phyloP scores from a whole-genome alignment of 1,284 basidiomycete genomes.

The Irpex sp. region DNA sequence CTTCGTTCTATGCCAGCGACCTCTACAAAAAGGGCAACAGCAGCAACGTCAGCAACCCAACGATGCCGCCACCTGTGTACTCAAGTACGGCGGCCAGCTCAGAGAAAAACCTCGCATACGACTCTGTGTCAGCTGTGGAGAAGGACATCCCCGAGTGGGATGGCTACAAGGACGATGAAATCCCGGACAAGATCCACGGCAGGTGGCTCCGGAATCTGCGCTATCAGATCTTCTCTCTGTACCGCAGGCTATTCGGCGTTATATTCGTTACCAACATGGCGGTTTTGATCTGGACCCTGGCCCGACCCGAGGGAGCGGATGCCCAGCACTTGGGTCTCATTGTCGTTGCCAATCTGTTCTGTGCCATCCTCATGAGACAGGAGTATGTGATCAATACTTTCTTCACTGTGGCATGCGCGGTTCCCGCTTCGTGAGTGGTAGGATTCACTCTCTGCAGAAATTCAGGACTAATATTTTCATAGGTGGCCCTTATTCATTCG shows the following conservation, averaged over 20 bases:
- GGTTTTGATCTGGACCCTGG: slow-evolving; percentile 44
- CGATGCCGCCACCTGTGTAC: slow-evolving; percentile 18
- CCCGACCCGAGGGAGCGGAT: slow-evolving; percentile 34
- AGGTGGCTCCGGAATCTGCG: slow-evolving; percentile 47
- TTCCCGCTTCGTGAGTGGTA: slow-evolving; percentile 41
- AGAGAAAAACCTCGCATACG: slow-evolving; percentile 14
- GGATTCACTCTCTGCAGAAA: not conserved
- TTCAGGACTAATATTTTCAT: slow-evolving; percentile 9
- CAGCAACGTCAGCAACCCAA: slow-evolving; percentile 9
- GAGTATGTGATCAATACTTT: slow-evolving; percentile 58
- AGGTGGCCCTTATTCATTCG: slow-evolving; percentile 56
- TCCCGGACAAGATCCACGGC: slow-evolving; percentile 49
- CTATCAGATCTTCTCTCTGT: slow-evolving; percentile 50
- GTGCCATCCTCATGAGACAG: slow-evolving; percentile 57
- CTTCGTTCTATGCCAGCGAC: slow-evolving; percentile 21
- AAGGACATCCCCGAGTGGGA: slow-evolving; percentile 39
- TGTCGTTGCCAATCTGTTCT: slow-evolving; percentile 50
- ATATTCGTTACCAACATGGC: slow-evolving; percentile 53
- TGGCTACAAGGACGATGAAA: slow-evolving; percentile 45
- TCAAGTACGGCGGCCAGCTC: slow-evolving; percentile 16
- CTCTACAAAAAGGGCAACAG: slow-evolving; percentile 16
- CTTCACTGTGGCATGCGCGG: slow-evolving; percentile 47
- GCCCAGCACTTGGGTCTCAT: slow-evolving; percentile 45
- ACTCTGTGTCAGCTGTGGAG: slow-evolving; percentile 12
- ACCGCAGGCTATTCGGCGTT: slow-evolving; percentile 54